Percentiles rank a stretch among this genome's conserved stretches.
These are phyloP conservation scores for Pezicula carpinea DNA, from an alignment of 2,329 filamentous ascomycete genomes.

Conservation along the genomic window DNA sequence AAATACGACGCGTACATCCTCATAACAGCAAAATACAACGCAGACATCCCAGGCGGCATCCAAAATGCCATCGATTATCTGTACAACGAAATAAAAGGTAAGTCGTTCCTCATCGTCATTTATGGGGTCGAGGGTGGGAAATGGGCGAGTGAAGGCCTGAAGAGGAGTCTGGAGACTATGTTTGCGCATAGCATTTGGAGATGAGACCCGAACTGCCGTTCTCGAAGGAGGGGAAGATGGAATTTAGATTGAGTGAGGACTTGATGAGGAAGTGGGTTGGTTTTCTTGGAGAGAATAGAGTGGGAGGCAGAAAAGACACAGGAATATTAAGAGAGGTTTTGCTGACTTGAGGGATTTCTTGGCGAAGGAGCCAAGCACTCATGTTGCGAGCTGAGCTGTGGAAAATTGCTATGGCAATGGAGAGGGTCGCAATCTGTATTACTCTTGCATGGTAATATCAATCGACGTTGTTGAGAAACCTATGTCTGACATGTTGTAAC, in stretches of 20 bases:
- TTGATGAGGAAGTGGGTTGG: constrained; percentile 6
- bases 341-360: constrained; percentile 5
- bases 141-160: constrained; percentile 24
- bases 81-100: constrained; percentile 51
- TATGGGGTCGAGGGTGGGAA: constrained; percentile 44
- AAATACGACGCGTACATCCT: constrained; percentile 43
- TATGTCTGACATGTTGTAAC: neutral
- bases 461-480: neutral
- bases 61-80: constrained; percentile 62
- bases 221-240: constrained; percentile 6
- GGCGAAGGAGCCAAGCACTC: too few species aligned
- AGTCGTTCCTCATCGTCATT: constrained; percentile 46
- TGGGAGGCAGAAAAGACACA: constrained; percentile 8
- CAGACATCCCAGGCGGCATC: constrained; percentile 43
- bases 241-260: constrained; percentile 8
- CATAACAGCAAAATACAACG: constrained; percentile 52
- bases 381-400: too few species aligned
- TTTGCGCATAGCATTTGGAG: constrained; percentile 27
- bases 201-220: constrained; percentile 27
- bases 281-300: constrained; percentile 7
- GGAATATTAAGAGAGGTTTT: constrained; percentile 12
- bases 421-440: neutral
- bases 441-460: constrained; percentile 3
- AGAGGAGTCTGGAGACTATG: constrained; percentile 23
- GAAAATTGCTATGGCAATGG: too few species aligned